These are phyloP conservation scores for Prunus mira DNA, from an alignment of 306 rosid genomes.

Conservation along the genomic window DNA sequence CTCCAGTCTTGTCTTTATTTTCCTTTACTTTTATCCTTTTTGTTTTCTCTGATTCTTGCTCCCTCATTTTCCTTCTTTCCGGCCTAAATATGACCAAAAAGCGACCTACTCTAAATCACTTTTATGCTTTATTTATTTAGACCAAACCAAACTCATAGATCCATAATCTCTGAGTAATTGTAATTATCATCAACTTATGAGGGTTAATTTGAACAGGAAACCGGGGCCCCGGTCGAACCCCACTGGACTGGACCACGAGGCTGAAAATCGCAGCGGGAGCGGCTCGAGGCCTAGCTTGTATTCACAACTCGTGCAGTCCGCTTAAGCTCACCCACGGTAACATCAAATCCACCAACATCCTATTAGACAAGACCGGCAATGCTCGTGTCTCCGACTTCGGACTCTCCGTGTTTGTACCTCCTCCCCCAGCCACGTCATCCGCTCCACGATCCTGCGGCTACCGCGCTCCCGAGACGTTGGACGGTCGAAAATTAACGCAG, in stretches of 20 bases:
- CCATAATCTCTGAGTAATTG: background rate
- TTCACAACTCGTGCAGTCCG: constrained; percentile 67
- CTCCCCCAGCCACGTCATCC: constrained; percentile 19
- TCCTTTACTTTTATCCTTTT: constrained; percentile 37
- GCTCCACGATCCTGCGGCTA: constrained; percentile 58
- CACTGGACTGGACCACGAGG: constrained; percentile 86
- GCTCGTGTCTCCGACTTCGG: constrained; percentile 77
- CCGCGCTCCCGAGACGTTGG: constrained; percentile 66
- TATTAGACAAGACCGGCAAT: constrained; percentile 54
- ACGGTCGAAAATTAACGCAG: constrained; percentile 54
- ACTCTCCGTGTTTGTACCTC: constrained; percentile 42
- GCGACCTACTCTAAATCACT: background rate
- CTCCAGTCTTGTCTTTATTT: constrained; percentile 14
- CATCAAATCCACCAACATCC: constrained; percentile 78
- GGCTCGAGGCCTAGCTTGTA: constrained; percentile 69
- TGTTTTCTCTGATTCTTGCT: constrained; percentile 22
- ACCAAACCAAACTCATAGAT: too few relatives aligned
- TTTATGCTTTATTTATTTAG: background rate
- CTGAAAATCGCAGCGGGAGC: constrained; percentile 74
- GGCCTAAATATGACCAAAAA: constrained; percentile 17
- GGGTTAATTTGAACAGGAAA: constrained; percentile 43
- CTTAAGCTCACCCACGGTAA: constrained; percentile 70
- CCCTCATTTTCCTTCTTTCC: constrained; percentile 17
- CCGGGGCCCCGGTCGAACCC: constrained; percentile 90
- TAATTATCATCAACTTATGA: constrained; percentile 13